Conservation (phyloP, 306 rosid genomes). For the Urtica urens region DNA sequence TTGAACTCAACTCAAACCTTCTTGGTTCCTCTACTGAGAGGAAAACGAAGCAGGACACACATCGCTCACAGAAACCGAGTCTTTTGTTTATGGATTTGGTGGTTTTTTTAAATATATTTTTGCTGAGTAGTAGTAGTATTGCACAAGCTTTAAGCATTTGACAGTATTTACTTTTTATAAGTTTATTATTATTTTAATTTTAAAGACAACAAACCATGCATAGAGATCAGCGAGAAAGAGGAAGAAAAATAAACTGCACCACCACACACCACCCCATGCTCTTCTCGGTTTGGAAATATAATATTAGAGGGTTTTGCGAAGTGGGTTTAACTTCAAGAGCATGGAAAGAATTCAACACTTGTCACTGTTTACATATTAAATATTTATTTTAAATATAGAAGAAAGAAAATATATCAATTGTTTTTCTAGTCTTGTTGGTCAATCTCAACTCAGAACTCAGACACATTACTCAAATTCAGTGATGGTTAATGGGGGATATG, state of each 20-base stretch:
- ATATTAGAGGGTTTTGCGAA: constrained; percentile 8
- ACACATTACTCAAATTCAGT: too few species aligned
- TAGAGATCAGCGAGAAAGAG: constrained; percentile 38
- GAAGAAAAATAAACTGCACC: constrained; percentile 15
- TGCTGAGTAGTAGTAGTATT: not conserved
- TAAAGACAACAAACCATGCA: constrained; percentile 10
- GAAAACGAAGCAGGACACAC: not conserved
- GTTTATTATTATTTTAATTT: too few species aligned
- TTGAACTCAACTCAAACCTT: constrained; percentile 35
- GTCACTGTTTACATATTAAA: too few species aligned
- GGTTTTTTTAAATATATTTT: not conserved
- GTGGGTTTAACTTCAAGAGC: constrained; percentile 19
- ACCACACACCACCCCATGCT: constrained; percentile 13
- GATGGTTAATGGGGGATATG: too few species aligned
- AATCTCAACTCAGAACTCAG: too few species aligned
- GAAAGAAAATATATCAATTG: not conserved
- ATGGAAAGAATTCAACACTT: constrained; percentile 6
- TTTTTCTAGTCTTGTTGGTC: not conserved
- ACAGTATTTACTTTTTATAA: not conserved
- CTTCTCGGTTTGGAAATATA: constrained; percentile 14
- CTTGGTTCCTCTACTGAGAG: constrained; percentile 16
- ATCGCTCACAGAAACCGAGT: not conserved
- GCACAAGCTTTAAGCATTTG: not conserved
- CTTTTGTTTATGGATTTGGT: not conserved
- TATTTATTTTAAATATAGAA: too few species aligned